Evolutionary conservation across 805 yeast species (phyloP).

Genomic region (Candida sithepensis): DNA sequence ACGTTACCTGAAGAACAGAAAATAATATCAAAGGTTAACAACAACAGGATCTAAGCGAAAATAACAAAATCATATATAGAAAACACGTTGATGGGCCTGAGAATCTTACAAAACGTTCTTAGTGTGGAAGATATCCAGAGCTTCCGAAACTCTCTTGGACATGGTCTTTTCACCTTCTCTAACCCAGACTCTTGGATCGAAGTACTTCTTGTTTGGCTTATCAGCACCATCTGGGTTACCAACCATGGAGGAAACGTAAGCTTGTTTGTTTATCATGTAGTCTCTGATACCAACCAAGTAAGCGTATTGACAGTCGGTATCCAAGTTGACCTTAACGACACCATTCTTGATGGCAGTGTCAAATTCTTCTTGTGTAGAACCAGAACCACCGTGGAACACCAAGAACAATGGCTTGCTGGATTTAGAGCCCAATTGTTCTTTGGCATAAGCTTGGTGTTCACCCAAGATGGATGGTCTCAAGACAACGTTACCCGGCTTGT

Average conservation of each 20-base stretch:
- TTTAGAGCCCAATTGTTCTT: slow-evolving; percentile 53
- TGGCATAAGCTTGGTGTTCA: slow-evolving; percentile 91
- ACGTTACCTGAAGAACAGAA: too few relatives aligned
- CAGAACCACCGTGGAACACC: slow-evolving; percentile 99
- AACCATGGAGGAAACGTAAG: slow-evolving; percentile 80
- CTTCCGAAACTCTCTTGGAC: slow-evolving; percentile 79
- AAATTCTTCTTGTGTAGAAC: slow-evolving; percentile 90
- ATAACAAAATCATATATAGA: neutral
- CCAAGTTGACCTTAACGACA: slow-evolving; percentile 98
- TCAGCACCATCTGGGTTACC: slow-evolving; percentile 99
- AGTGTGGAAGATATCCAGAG: slow-evolving; percentile 84
- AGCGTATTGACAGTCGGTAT: slow-evolving; percentile 98
- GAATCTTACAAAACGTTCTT: slow-evolving; percentile 48
- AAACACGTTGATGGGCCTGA: neutral
- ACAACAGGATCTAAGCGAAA: too few relatives aligned
- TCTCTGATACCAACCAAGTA: slow-evolving; percentile 97
- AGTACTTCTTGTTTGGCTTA: slow-evolving; percentile 99
- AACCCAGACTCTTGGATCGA: slow-evolving; percentile 99
- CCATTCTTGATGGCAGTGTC: slow-evolving; percentile 88
- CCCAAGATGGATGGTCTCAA: slow-evolving; percentile 91
- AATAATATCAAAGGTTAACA: too few relatives aligned
- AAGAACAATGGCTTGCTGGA: slow-evolving; percentile 76
- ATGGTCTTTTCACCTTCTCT: slow-evolving; percentile 99
- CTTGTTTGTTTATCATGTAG: slow-evolving; percentile 94
- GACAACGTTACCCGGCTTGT: slow-evolving; percentile 98